phyloP scores from a whole-genome alignment of 2,329 filamentous ascomycete genomes.

The Colletotrichum gigasporum region DNA sequence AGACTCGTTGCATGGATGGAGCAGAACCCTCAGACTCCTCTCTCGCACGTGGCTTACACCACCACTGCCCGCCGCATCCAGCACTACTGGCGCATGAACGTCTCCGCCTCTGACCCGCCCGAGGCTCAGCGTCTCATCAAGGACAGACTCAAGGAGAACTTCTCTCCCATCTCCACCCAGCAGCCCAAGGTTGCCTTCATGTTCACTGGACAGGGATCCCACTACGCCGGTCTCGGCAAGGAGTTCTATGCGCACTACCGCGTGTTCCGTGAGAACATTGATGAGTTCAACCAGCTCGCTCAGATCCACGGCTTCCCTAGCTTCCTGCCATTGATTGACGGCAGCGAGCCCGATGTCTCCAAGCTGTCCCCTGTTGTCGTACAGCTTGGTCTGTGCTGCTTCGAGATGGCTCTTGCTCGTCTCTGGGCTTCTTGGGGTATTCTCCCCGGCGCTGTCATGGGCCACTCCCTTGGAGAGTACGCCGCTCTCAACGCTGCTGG shows the following conservation, averaged over 20 bases:
- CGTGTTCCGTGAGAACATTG: constrained; percentile 61
- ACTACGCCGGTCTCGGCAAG: constrained; percentile 61
- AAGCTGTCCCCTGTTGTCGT: constrained; percentile 59
- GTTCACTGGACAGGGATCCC: constrained; percentile 67
- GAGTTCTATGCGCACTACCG: constrained; percentile 58
- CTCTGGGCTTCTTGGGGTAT: constrained; percentile 68
- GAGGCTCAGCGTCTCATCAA: constrained; percentile 55
- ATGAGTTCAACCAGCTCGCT: constrained; percentile 65
- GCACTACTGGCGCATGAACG: constrained; percentile 50
- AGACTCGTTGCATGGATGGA: constrained; percentile 64
- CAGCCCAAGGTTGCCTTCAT: constrained; percentile 61
- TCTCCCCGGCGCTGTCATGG: constrained; percentile 62
- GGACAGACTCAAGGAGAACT: constrained; percentile 51
- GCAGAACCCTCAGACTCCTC: constrained; percentile 57
- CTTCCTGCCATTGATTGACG: constrained; percentile 60
- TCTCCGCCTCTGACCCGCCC: constrained; percentile 50
- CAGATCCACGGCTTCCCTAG: constrained; percentile 63
- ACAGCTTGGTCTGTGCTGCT: constrained; percentile 63
- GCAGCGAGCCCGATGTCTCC: constrained; percentile 50
- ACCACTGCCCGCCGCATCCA: constrained; percentile 73
- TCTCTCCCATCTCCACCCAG: constrained; percentile 51
- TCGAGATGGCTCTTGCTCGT: constrained; percentile 66
- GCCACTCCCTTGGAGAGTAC: constrained; percentile 77
- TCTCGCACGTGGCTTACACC: constrained; percentile 71
- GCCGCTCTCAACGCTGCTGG: constrained; percentile 77